Evolutionary conservation across 495 filamentous ascomycete species (phyloP), one percentile per base, ranked within the genome.

Genomic region (Wilcoxina mikolae): DNA sequence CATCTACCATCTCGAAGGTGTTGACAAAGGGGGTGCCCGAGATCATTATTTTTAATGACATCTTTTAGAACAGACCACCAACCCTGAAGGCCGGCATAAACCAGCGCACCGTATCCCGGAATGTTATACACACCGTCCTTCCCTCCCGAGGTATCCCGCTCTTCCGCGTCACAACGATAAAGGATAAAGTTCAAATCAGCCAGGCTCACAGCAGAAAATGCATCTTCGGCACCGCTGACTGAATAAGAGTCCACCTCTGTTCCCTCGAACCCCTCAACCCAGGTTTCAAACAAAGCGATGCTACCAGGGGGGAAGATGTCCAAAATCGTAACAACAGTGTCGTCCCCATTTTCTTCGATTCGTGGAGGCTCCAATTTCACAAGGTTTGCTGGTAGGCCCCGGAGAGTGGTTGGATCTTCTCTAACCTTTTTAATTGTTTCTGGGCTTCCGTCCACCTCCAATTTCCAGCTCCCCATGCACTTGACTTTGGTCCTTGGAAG

Each of bases 41-140:
- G 77, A 66, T 99, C 75, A 63, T 99, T 99, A 55, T 91, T 79
- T 35, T 73, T 76, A 68, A 95, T 85, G 57, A 96, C 79, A 55
- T 83, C 74, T 59, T 85, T 82, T 38, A 99, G 73, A 4, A 94
- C 73, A 66, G 87, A 95, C 91, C 89, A 95, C 91, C 91, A 99
- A 12, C 93, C 93, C 67, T 99, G 93, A 25, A 99, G 76, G 43
- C 93, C 93, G 54, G 93, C 89, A 68, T 99, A 99, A 17, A 95
- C 85, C 39, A 95, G 73, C 45, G 83, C 74, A 3, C 89, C 93
- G 61, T 84, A 71, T 0, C 80, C 79, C 9, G 93, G 91, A 58
- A 99, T 85, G 45, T 73, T 76, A 67, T 96, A 99, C 0, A 81
- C 80, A 0, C 93, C 93, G 70, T 96, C 85, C 55, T 78, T 75